A percentile compares a stretch with the other conserved stretches of the same genome.
Conservation (phyloP, 305 asterid species). For the Nicotiana rustica region DNA sequence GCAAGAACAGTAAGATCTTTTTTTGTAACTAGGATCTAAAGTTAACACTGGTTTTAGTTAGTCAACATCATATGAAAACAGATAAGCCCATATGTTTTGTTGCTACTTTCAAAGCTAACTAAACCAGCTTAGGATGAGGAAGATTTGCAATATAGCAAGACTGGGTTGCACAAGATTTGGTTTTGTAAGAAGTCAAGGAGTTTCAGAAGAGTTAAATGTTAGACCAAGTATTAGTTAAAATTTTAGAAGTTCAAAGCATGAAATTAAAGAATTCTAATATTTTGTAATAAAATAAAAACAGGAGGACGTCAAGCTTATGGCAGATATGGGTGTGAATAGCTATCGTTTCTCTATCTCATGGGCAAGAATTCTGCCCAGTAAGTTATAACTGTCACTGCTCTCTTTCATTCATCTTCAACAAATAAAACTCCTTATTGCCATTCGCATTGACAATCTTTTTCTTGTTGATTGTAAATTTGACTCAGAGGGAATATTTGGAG, state of each 20-base stretch:
- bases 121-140: no score
- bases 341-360: constrained; percentile 73
- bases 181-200: not conserved
- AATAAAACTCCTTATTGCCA: not conserved
- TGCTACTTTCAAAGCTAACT: no score
- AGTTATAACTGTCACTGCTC: constrained; percentile 12
- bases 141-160: not conserved
- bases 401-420: not conserved
- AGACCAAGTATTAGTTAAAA: not conserved
- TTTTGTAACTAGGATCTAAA: no score
- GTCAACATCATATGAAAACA: no score
- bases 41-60: no score
- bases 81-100: no score
- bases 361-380: constrained; percentile 79
- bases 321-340: constrained; percentile 63
- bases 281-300: constrained; percentile 38
- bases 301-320: constrained; percentile 71
- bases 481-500: constrained; percentile 64
- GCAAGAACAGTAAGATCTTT: no score
- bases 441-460: not conserved
- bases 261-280: not conserved
- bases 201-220: not conserved
- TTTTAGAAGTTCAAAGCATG: not conserved
- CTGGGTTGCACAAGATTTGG: not conserved
- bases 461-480: not conserved